A percentile compares a stretch with the other conserved stretches of the same genome.
phyloP scores from a whole-genome alignment of 192 early-diverging fungal species.

The Backusella circina region DNA sequence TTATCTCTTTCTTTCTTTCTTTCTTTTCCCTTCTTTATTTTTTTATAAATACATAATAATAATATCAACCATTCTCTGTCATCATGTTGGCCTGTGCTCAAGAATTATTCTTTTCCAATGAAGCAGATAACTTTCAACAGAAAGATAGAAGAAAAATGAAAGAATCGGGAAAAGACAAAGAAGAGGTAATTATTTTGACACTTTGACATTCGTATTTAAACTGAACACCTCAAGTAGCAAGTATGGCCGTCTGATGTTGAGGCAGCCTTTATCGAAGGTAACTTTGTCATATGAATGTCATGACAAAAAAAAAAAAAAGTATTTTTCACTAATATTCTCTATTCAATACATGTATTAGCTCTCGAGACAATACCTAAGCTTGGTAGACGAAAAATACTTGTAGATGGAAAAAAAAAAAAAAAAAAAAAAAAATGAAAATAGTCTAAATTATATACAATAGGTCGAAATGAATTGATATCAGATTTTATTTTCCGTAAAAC shows the following conservation, averaged over 20 bases:
- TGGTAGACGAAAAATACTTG: slow-evolving; percentile 49
- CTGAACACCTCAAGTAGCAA: slow-evolving; percentile 17
- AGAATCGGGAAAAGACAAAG: slow-evolving; percentile 16
- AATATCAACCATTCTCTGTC: not conserved
- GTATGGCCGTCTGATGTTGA: slow-evolving; percentile 62
- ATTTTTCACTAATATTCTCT: slow-evolving; percentile 2
- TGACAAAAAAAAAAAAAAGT: not conserved
- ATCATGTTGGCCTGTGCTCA: slow-evolving; percentile 32
- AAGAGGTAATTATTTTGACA: slow-evolving; percentile 15
- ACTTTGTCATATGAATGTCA: not conserved
- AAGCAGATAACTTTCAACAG: not conserved
- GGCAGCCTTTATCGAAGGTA: slow-evolving; percentile 57
- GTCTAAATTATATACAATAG: slow-evolving; percentile 29
- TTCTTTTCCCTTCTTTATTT: not conserved
- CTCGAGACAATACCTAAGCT: slow-evolving; percentile 51
- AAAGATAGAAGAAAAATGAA: slow-evolving; percentile 8
- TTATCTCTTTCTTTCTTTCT: not conserved
- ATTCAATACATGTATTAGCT: slow-evolving; percentile 25
- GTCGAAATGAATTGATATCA: slow-evolving; percentile 76
- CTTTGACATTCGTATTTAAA: not conserved
- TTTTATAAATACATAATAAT: not conserved
- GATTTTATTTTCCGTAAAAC: slow-evolving; percentile 71
- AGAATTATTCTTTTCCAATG: slow-evolving; percentile 24
- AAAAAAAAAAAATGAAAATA: not conserved
- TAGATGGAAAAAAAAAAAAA: too few species aligned